Evolutionary conservation across 129 eudicot genomes (phyloP), one percentile per base, ranked within the genome.

Genomic region (Flaveria brownii): DNA sequence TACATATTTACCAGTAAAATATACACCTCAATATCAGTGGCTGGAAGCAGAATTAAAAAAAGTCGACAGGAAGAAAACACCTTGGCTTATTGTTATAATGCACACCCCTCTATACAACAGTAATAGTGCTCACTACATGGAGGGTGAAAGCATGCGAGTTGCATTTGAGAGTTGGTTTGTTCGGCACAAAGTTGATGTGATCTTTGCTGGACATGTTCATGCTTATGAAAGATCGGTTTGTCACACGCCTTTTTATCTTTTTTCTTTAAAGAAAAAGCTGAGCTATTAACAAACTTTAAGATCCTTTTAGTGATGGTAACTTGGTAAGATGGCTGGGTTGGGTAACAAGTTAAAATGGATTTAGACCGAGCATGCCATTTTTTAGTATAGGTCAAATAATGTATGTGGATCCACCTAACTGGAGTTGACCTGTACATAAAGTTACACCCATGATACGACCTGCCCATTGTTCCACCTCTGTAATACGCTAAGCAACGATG

Each of bases 171-270:
- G 79, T 25, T 92, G 89, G 91, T 92, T 92, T 77, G 75, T 85
- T 39, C 17, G 84, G n/a, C 77, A 86, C 78, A 92, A 81, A 86
- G 97, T 89, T 74, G 97, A 92, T 77, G 54, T 92, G 4, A 47
- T 92, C 69, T 92, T 85, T 82, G 97, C 96, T 54, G 97, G 97
- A 42, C 97, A 92, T 72, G 97, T 92, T 65, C 97, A 92, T 79
- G 96, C 97, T 9, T 92, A 92, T 75, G 97, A 92, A 72, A 79
- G 96, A 87, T 92, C 96, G 79, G 97, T 92, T 51, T 6, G 98
- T 75, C 66, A 41, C 78, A 72, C 15, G 60, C 47, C 75, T 54
- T 63, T 76, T 49, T 52, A n/a, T 25, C 16, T 26, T 46, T 25
- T 17, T 25, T 49, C 46, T 45, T 45, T 9, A 41, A 61, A 23